Evolutionary conservation across 2,329 filamentous ascomycete genomes (phyloP).

Genomic region (Colletotrichum chrysophilum): DNA sequence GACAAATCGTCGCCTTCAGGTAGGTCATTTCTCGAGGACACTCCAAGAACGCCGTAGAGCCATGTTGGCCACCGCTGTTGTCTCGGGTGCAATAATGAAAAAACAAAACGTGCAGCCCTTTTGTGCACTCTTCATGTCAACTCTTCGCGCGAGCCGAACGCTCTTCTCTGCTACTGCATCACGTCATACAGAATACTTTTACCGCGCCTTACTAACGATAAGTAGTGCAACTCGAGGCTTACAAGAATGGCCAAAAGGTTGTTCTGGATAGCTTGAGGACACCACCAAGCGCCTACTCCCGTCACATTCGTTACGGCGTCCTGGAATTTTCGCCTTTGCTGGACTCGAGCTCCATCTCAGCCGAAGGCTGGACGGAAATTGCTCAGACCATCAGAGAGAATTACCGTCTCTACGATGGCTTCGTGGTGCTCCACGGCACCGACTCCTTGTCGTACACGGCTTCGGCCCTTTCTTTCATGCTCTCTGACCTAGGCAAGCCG

Average conservation of each 20-base stretch:
- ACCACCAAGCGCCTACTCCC: constrained; percentile 78
- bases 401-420: constrained; percentile 88
- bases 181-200: background rate
- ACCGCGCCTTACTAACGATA: background rate
- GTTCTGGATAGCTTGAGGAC: constrained; percentile 75
- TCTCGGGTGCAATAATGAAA: background rate
- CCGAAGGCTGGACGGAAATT: constrained; percentile 85
- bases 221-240: constrained; percentile 54
- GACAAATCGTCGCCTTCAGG: constrained; percentile 66
- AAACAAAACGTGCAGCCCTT: background rate
- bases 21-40: constrained; percentile 26
- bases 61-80: background rate
- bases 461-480: constrained; percentile 91
- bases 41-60: background rate
- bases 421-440: constrained; percentile 89
- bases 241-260: constrained; percentile 53
- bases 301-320: constrained; percentile 82
- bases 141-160: background rate
- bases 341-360: constrained; percentile 89
- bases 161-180: background rate
- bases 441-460: constrained; percentile 90
- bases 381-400: constrained; percentile 81
- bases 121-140: background rate
- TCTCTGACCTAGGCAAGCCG: constrained; percentile 88
- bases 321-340: constrained; percentile 85